These are phyloP conservation scores for Psilocybe azurescens DNA, from an alignment of 768 basidiomycete genomes.

Conservation along the genomic window DNA sequence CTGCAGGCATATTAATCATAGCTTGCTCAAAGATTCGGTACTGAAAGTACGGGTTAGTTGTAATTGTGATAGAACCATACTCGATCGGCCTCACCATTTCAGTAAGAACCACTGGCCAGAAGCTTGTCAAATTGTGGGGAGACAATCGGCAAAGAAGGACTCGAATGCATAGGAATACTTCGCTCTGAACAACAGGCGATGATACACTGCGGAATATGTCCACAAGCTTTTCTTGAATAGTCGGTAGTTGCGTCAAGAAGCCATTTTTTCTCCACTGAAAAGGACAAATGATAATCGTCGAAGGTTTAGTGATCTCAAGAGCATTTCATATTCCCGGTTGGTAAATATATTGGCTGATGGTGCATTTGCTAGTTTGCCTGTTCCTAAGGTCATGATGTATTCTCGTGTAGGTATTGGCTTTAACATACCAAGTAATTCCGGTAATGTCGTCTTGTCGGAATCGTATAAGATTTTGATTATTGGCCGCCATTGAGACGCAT, in stretches of 20 bases:
- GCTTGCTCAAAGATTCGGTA: constrained; percentile 90
- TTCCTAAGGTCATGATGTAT: constrained; percentile 25
- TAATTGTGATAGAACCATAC: not conserved
- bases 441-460: constrained; percentile 83
- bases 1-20: constrained; percentile 70
- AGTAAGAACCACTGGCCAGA: constrained; percentile 95
- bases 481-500: constrained; percentile 71
- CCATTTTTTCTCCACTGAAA: constrained; percentile 90
- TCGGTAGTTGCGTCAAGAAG: constrained; percentile 86
- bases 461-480: constrained; percentile 84
- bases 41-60: constrained; percentile 41
- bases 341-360: constrained; percentile 97
- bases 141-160: constrained; percentile 91
- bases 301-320: constrained; percentile 83
- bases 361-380: constrained; percentile 79
- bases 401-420: constrained; percentile 33
- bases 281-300: constrained; percentile 87
- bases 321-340: constrained; percentile 93
- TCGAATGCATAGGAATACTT: constrained; percentile 93
- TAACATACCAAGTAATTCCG: constrained; percentile 76
- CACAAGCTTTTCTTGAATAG: constrained; percentile 96
- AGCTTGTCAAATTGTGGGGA: constrained; percentile 89
- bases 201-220: constrained; percentile 85
- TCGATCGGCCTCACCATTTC: constrained; percentile 68
- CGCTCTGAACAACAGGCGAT: constrained; percentile 86